A percentile compares a stretch with the other conserved stretches of the same genome.
phyloP scores from a whole-genome alignment of 2,329 filamentous ascomycete species.

The Xylaria sp. region DNA sequence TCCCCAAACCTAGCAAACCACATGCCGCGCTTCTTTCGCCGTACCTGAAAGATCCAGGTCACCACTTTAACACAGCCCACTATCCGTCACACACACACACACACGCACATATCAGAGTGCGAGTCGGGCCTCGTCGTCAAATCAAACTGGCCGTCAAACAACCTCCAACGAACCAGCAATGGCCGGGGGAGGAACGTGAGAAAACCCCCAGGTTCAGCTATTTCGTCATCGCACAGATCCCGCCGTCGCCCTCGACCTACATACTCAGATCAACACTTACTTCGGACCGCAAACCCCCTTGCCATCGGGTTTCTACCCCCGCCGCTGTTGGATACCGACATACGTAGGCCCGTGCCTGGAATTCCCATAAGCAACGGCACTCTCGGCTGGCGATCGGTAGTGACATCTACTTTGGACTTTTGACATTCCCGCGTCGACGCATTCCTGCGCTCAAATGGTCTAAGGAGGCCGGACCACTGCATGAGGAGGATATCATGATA shows the following conservation, averaged over 20 bases:
- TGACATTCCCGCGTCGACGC: neutral
- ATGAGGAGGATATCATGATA: conserved; percentile 43
- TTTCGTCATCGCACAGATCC: conserved; percentile 40
- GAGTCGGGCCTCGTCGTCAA: conserved; percentile 1
- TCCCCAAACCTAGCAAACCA: conserved; percentile 11
- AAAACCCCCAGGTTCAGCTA: conserved; percentile 16
- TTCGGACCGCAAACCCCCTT: conserved; percentile 13
- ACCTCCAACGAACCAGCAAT: conserved; percentile 21
- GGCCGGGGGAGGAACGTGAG: conserved; percentile 4
- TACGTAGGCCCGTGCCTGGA: conserved; percentile 2
- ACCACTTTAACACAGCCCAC: conserved; percentile 5
- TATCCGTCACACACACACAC: neutral
- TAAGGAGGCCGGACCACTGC: conserved; percentile 16
- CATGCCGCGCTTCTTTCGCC: conserved; percentile 6
- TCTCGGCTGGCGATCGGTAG: conserved; percentile 7
- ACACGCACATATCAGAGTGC: neutral
- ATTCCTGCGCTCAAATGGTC: conserved; percentile 36
- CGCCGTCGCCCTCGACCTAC: conserved; percentile 11
- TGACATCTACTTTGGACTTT: conserved; percentile 5
- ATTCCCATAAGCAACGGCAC: neutral
- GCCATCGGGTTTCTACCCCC: conserved; percentile 23
- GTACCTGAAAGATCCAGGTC: conserved; percentile 19
- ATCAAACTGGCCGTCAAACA: conserved; percentile 10
- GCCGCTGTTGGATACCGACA: conserved; percentile 4
- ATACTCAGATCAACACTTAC: neutral